Percentiles rank a stretch among this genome's conserved stretches.
Conservation (phyloP, 257 asterid species). For the Jacaranda copaia region DNA sequence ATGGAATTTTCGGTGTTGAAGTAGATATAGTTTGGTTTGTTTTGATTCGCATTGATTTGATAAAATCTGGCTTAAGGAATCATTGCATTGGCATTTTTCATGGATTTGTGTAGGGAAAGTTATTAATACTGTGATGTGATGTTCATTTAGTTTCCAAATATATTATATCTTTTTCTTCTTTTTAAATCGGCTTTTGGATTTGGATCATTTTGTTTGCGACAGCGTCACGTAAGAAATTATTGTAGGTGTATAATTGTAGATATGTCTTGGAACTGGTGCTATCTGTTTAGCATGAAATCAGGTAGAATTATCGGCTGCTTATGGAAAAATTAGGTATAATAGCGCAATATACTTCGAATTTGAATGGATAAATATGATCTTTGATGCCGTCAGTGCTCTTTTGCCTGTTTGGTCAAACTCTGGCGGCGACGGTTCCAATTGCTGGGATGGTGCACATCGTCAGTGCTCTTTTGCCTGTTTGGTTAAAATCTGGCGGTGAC, state of each 20-base stretch:
- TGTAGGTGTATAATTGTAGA: neutral
- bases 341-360: neutral
- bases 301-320: neutral
- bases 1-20: constrained; percentile 11
- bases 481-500: constrained; percentile 7
- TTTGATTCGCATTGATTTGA: neutral
- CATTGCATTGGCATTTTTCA: neutral
- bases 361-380: neutral
- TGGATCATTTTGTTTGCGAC: neutral
- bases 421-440: neutral
- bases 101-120: neutral
- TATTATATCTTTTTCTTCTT: neutral
- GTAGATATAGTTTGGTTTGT: neutral
- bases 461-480: too few relatives aligned
- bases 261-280: constrained; percentile 2
- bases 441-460: neutral
- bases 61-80: neutral
- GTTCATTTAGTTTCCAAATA: neutral
- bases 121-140: constrained; percentile 14
- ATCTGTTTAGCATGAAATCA: constrained; percentile 2
- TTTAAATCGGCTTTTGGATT: constrained; percentile 12
- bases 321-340: neutral
- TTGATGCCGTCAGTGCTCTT: neutral
- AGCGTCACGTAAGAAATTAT: neutral
- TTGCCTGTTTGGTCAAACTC: constrained; percentile 29